These are phyloP conservation scores for Phytophthora melonis DNA, from an alignment of 352 stramenopile species.

Conservation along the genomic window DNA sequence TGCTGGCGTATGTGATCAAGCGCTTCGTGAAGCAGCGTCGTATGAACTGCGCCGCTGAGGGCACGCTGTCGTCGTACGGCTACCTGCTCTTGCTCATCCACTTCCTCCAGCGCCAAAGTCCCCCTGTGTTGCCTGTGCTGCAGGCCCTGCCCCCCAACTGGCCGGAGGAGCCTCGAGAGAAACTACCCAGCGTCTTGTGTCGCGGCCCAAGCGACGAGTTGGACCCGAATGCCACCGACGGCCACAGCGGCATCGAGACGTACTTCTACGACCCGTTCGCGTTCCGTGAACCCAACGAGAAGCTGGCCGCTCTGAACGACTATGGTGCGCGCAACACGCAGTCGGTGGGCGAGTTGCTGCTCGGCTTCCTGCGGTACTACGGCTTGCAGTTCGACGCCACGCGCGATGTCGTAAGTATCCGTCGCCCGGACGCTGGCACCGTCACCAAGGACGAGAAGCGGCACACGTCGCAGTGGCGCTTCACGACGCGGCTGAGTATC, in stretches of 20 bases:
- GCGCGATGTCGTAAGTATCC: conserved; percentile 71
- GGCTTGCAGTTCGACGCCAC: conserved; percentile 78
- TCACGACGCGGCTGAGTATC: conserved; percentile 90
- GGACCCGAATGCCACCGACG: conserved; percentile 35
- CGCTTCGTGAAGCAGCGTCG: conserved; percentile 82
- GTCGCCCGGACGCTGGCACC: conserved; percentile 58
- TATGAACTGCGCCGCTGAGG: conserved; percentile 87
- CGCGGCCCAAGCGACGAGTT: conserved; percentile 58
- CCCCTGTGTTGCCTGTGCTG: conserved; percentile 77
- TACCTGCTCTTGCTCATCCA: conserved; percentile 90
- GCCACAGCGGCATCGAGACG: conserved; percentile 62
- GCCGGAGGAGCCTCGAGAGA: conserved; percentile 44
- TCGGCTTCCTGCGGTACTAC: conserved; percentile 85
- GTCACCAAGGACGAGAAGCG: conserved; percentile 86
- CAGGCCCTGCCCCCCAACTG: conserved; percentile 71
- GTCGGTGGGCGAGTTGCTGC: conserved; percentile 70
- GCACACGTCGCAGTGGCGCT: conserved; percentile 68
- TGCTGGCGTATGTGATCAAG: conserved; percentile 86
- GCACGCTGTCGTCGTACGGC: conserved; percentile 86
- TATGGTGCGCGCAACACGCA: conserved; percentile 61
- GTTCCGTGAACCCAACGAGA: conserved; percentile 56
- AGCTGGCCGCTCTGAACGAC: conserved; percentile 48
- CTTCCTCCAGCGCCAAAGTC: conserved; percentile 78
- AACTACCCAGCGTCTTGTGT: conserved; percentile 63
- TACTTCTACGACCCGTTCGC: conserved; percentile 88